Evolutionary conservation across 371 early-diverging fungal genomes (phyloP).

Genomic region (Chytridiales sp.): DNA sequence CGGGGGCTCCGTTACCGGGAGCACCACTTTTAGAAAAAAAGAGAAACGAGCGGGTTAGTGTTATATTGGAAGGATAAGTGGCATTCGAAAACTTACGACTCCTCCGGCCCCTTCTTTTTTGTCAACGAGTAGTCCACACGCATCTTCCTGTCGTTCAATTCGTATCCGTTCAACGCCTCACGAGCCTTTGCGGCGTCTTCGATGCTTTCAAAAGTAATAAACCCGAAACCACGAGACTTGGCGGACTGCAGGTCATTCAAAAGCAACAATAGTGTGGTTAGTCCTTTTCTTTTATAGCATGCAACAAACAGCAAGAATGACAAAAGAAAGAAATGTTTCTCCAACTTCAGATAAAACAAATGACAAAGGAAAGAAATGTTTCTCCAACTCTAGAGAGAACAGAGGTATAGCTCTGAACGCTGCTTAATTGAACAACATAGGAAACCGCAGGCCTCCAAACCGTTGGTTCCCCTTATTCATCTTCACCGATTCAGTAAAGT

Average conservation of each 20-base stretch:
- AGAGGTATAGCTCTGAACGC: neutral
- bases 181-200: conserved; percentile 57
- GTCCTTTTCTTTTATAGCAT: neutral
- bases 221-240: conserved; percentile 65
- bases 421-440: conserved; percentile 13
- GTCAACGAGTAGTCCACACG: conserved; percentile 78
- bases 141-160: conserved; percentile 71
- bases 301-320: neutral
- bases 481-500: conserved; percentile 16
- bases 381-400: conserved; percentile 12
- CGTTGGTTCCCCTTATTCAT: conserved; percentile 3
- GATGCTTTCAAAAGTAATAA: conserved; percentile 54
- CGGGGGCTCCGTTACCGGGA: too few species aligned
- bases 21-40: too few species aligned
- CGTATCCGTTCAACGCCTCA: conserved; percentile 53
- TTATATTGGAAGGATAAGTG: too few species aligned
- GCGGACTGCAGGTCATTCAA: conserved; percentile 51
- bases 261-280: neutral
- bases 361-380: conserved; percentile 17
- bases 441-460: neutral
- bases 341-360: conserved; percentile 17
- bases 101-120: too few species aligned
- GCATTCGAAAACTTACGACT: too few species aligned
- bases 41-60: too few species aligned
- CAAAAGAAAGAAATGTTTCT: neutral